These are phyloP conservation scores for Clavulina sp. DNA, from an alignment of 768 basidiomycete species.

Conservation along the genomic window DNA sequence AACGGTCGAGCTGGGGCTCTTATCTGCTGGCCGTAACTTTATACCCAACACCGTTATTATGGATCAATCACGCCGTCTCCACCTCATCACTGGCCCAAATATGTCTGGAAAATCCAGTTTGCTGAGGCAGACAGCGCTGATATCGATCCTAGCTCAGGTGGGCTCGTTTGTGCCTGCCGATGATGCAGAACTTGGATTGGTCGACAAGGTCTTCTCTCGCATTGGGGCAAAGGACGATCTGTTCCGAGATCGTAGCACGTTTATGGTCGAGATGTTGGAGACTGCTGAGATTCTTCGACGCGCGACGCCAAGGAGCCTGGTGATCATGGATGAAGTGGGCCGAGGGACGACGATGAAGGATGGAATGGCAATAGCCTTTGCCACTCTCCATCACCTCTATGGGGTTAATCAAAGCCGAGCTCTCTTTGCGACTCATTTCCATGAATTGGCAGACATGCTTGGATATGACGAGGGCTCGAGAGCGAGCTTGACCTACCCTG, in stretches of 20 bases:
- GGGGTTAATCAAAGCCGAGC: conserved; percentile 56
- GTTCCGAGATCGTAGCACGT: conserved; percentile 84
- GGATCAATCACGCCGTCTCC: conserved; percentile 41
- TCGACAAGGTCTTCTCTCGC: conserved; percentile 85
- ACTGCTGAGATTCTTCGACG: conserved; percentile 76
- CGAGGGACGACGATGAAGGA: conserved; percentile 85
- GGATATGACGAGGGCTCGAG: conserved; percentile 31
- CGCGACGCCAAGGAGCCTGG: conserved; percentile 71
- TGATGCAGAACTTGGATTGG: conserved; percentile 58
- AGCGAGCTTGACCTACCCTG: conserved; percentile 29
- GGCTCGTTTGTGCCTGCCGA: conserved; percentile 92
- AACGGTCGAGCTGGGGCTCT: conserved; percentile 75
- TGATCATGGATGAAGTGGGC: conserved; percentile 99
- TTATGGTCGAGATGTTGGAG: conserved; percentile 98
- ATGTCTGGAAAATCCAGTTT: conserved; percentile 88
- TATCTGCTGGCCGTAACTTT: conserved; percentile 56
- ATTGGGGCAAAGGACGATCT: conserved; percentile 92
- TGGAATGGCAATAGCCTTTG: conserved; percentile 86
- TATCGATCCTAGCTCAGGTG: conserved; percentile 76
- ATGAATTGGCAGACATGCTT: conserved; percentile 78
- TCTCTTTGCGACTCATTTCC: conserved; percentile 98
- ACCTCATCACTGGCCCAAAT: conserved; percentile 85
- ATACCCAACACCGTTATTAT: conserved; percentile 68
- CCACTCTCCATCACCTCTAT: conserved; percentile 67
- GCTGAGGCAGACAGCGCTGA: conserved; percentile 79